Percentiles rank a stretch among this genome's conserved stretches.
phyloP scores from a whole-genome alignment of 108 stramenopile species.

The Cyclotella baltica region DNA sequence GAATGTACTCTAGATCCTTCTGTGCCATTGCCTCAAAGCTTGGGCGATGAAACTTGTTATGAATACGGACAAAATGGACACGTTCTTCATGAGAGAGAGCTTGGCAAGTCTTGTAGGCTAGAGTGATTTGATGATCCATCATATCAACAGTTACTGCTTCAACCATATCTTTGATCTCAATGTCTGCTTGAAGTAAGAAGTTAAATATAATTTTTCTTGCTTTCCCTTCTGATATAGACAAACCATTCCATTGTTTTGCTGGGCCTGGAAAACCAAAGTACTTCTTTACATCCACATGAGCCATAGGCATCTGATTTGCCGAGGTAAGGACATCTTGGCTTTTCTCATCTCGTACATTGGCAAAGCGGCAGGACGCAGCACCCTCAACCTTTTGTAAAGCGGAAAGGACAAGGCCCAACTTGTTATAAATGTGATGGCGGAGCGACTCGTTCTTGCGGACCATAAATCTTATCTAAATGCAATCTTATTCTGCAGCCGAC shows the following conservation, averaged over 20 bases:
- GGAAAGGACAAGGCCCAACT: neutral
- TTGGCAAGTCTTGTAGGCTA: neutral
- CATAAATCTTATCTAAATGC: too few species aligned
- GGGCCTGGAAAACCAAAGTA: neutral
- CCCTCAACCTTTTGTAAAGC: neutral
- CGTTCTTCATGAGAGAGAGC: neutral
- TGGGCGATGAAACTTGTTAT: neutral
- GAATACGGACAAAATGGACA: neutral
- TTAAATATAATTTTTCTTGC: neutral
- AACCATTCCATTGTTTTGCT: neutral
- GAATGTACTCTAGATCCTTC: neutral
- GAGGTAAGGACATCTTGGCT: too few species aligned
- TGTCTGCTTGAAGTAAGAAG: neutral
- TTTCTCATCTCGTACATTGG: neutral
- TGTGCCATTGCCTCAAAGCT: too few species aligned
- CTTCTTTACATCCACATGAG: neutral
- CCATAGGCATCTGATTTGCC: too few species aligned
- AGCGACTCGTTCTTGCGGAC: too few species aligned
- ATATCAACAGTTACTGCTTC: neutral
- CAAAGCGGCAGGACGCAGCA: neutral
- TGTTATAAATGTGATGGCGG: neutral
- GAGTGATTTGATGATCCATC: too few species aligned
- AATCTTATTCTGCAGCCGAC: too few species aligned
- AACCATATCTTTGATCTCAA: neutral
- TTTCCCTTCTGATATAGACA: neutral